Evolutionary conservation across 2,329 filamentous ascomycete species (phyloP).

Genomic region (Aureobasidium melanogenum): DNA sequence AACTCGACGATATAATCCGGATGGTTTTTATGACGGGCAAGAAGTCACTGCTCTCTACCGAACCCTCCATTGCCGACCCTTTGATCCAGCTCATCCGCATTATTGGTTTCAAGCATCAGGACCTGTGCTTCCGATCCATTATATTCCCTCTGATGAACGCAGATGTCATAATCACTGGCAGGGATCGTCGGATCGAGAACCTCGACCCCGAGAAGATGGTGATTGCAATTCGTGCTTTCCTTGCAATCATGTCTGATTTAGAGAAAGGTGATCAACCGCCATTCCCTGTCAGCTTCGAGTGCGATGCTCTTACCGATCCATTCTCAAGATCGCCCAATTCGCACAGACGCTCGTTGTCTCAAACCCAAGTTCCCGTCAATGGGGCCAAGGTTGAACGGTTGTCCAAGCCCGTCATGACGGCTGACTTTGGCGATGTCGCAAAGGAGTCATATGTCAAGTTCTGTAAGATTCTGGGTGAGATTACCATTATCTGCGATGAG

Average conservation of each 20-base stretch:
- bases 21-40: constrained; percentile 74
- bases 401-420: constrained; percentile 53
- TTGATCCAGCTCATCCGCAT: constrained; percentile 90
- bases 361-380: constrained; percentile 25
- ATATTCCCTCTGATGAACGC: constrained; percentile 95
- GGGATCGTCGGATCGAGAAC: constrained; percentile 79
- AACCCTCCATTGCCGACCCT: constrained; percentile 76
- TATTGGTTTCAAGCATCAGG: constrained; percentile 86
- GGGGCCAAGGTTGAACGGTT: constrained; percentile 53
- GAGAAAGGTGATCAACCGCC: constrained; percentile 79
- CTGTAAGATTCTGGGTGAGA: constrained; percentile 89
- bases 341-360: constrained; percentile 27
- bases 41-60: constrained; percentile 71
- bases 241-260: constrained; percentile 85
- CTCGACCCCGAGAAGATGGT: constrained; percentile 94
- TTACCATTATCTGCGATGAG: constrained; percentile 93
- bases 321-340: constrained; percentile 27
- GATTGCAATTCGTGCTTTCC: constrained; percentile 89
- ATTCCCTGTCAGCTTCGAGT: constrained; percentile 62
- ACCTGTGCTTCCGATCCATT: constrained; percentile 83
- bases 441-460: constrained; percentile 84
- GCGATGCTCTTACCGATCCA: constrained; percentile 35
- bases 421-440: constrained; percentile 62
- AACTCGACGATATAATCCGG: constrained; percentile 82
- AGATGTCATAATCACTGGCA: constrained; percentile 41